Conservation (phyloP, 1,139 yeast species). For the Suhomyces wounanorum region DNA sequence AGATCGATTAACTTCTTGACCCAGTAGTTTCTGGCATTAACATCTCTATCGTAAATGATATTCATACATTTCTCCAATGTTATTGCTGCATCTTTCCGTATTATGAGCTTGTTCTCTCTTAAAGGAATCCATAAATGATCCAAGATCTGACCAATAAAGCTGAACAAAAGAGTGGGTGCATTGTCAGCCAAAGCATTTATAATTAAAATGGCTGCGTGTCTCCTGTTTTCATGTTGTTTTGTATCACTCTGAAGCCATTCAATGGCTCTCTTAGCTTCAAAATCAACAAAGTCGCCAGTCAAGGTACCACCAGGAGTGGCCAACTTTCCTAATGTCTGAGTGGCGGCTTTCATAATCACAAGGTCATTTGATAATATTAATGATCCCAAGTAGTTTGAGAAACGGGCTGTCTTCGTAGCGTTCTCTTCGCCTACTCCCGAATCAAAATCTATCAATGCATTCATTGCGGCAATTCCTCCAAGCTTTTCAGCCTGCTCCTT, state of each 20-base stretch:
- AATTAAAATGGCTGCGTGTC: constrained; percentile 89
- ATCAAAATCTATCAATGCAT: constrained; percentile 80
- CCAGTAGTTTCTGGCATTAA: constrained; percentile 73
- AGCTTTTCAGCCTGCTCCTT: constrained; percentile 70
- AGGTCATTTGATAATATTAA: constrained; percentile 81
- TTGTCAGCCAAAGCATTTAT: constrained; percentile 82
- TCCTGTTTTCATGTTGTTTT: constrained; percentile 72
- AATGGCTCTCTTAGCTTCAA: constrained; percentile 83
- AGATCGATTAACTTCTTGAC: constrained; percentile 69
- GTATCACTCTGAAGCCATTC: constrained; percentile 87
- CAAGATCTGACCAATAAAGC: constrained; percentile 75
- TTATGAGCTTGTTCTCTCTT: constrained; percentile 71
- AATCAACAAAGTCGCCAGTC: constrained; percentile 90
- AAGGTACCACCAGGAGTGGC: constrained; percentile 89
- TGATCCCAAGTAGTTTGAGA: constrained; percentile 82
- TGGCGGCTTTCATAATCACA: constrained; percentile 84
- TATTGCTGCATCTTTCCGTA: constrained; percentile 82
- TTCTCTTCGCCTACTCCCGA: constrained; percentile 66
- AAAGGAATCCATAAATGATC: constrained; percentile 88
- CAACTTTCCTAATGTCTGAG: constrained; percentile 80
- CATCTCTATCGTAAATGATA: constrained; percentile 78
- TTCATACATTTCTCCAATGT: constrained; percentile 77
- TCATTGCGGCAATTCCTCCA: constrained; percentile 91
- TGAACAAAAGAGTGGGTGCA: constrained; percentile 81
- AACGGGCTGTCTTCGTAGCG: constrained; percentile 86